phyloP scores from a whole-genome alignment of 2,329 filamentous ascomycete species.

The Cyphellophora europaea region DNA sequence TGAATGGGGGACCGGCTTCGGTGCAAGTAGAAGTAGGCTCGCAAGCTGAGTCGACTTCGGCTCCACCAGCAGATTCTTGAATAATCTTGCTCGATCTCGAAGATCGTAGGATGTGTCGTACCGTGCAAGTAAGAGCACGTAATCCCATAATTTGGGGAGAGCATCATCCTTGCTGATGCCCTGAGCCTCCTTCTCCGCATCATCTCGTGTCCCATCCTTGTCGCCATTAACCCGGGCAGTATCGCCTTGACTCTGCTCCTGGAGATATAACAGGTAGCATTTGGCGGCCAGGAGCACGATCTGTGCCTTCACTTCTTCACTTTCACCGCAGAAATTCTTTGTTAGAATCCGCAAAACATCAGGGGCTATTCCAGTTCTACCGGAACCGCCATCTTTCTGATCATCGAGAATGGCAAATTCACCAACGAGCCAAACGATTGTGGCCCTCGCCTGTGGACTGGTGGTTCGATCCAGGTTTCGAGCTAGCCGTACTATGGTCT shows the following conservation, averaged over 20 bases:
- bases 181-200: constrained; percentile 20
- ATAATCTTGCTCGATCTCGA: constrained; percentile 80
- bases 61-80: constrained; percentile 70
- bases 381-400: constrained; percentile 55
- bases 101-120: constrained; percentile 95
- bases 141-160: constrained; percentile 71
- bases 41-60: constrained; percentile 73
- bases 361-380: constrained; percentile 60
- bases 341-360: constrained; percentile 84
- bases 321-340: constrained; percentile 75
- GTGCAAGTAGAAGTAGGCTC: constrained; percentile 79
- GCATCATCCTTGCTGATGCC: constrained; percentile 44
- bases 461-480: constrained; percentile 85
- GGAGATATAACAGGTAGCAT: constrained; percentile 81
- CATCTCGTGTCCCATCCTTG: constrained; percentile 13
- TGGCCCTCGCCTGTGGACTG: constrained; percentile 80
- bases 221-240: constrained; percentile 18
- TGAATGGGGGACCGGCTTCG: constrained; percentile 85
- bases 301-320: constrained; percentile 78
- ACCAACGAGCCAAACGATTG: constrained; percentile 94
- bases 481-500: constrained; percentile 79
- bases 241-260: too few species aligned
- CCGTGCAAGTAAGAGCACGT: constrained; percentile 72
- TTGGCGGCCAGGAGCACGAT: constrained; percentile 92
- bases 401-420: constrained; percentile 77